Evolutionary conservation across 176 grass and related monocot species (phyloP), one percentile per base, ranked within the genome.

Genomic region (Cymbopogon citratus): DNA sequence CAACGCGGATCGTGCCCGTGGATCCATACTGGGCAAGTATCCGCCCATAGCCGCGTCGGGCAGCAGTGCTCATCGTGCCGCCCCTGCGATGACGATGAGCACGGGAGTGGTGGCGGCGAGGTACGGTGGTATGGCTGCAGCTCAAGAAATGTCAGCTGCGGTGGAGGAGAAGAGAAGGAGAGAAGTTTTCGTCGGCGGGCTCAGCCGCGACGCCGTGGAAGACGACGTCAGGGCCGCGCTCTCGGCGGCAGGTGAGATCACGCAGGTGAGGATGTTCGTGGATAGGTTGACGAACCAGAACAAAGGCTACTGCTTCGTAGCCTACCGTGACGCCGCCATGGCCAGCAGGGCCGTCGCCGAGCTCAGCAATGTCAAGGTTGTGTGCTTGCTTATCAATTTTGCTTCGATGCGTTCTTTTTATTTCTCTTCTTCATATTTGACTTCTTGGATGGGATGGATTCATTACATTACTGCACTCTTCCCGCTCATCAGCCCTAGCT

Each of bases 181-280:
- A 9, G 92, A 94, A 74, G 88, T 94, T 67, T 94, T 94, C 73
- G 88, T 94, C 66, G 89, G 89, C 14, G 92, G 84, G 26, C 68
- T 94, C 28, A 35, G 87, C 63, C 72, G 76, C 71, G 81, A 85
- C 26, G 81, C 85, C 0, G 71, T 24, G 82, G 89, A 91, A 66
- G 85, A 57, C 23, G 89, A 94, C 66, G 66, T 89, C 56, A 83
- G 84, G 66, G 54, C 43, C 16, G 89, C 85, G 57, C 85, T 91
- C 6, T 69, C n/a, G 11, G 76, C 77, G 69, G 78, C 78, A 0
- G 92, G 89, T 5, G 89, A 91, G 24, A 87, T 91, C 63, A 34
- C 88, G 1, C 78, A 89, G 73, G 78, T 94, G 16, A 66, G 89
- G 62, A 89, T 94, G 78, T 68, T 87, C 40, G 69, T 68, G 84